Conservation (phyloP, 352 stramenopile species). For the Pythium dissotocum region DNA sequence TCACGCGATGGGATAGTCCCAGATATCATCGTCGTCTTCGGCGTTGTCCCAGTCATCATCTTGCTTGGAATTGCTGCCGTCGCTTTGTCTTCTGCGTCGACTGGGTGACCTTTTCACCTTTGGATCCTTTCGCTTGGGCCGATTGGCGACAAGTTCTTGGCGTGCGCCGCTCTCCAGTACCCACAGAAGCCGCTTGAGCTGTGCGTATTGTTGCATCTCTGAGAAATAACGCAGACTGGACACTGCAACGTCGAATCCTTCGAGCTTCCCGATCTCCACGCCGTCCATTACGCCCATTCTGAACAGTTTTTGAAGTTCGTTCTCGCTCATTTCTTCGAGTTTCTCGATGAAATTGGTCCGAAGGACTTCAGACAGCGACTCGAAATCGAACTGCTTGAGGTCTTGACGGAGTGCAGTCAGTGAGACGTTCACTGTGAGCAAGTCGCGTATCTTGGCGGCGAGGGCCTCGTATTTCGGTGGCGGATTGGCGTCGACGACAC, state of each 20-base stretch:
- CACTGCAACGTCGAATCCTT: conserved; percentile 23
- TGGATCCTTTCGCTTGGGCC: conserved; percentile 20
- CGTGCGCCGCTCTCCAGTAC: conserved; percentile 45
- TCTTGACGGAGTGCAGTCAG: conserved; percentile 33
- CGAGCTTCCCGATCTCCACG: conserved; percentile 32
- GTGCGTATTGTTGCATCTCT: conserved; percentile 44
- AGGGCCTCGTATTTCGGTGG: conserved; percentile 36
- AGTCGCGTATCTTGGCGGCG: conserved; percentile 26
- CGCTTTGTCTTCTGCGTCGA: conserved; percentile 2
- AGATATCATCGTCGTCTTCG: conserved; percentile 56
- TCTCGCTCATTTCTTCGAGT: conserved; percentile 53
- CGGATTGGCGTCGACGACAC: conserved; percentile 33
- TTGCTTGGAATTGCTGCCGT: background rate
- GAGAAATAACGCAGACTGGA: conserved; percentile 61
- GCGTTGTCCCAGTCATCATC: conserved; percentile 35
- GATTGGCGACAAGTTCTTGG: conserved; percentile 27
- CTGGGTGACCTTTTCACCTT: background rate
- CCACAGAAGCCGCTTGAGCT: conserved; percentile 65
- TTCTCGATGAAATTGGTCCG: conserved; percentile 76
- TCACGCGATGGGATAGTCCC: conserved; percentile 56
- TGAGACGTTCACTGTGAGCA: conserved; percentile 49
- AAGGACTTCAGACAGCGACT: conserved; percentile 39
- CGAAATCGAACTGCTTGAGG: conserved; percentile 35
- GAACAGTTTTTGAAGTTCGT: conserved; percentile 47
- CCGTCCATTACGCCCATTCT: conserved; percentile 43